These are phyloP conservation scores for Aechmea fasciata DNA, from an alignment of 176 grass and related monocot genomes.

Conservation along the genomic window DNA sequence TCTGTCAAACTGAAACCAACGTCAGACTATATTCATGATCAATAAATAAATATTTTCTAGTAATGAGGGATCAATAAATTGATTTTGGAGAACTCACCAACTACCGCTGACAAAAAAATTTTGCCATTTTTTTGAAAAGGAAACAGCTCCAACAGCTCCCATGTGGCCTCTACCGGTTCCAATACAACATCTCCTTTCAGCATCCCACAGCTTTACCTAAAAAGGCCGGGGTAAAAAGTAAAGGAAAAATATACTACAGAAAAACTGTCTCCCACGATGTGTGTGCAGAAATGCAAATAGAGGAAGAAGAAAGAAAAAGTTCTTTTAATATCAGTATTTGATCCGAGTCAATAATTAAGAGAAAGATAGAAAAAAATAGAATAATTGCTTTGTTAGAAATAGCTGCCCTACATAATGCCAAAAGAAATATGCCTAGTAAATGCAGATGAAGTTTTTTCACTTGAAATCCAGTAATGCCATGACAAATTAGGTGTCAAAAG, in stretches of 20 bases:
- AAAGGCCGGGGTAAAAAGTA: slow-evolving; percentile 7
- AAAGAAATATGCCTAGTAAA: not conserved
- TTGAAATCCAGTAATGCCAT: not conserved
- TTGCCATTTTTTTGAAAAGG: slow-evolving; percentile 82
- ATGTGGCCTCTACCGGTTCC: slow-evolving; percentile 78
- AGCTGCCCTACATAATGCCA: no score
- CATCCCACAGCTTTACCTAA: slow-evolving; percentile 80
- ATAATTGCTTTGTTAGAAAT: no score
- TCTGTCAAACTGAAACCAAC: no score
- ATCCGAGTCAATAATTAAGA: not conserved
- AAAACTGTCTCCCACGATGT: not conserved
- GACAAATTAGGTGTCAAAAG: not conserved
- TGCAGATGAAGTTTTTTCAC: not conserved
- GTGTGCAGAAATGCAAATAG: not conserved
- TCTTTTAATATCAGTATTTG: not conserved
- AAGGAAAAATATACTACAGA: not conserved
- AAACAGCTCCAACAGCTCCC: slow-evolving; percentile 77
- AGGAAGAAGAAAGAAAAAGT: not conserved
- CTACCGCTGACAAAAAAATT: slow-evolving; percentile 88
- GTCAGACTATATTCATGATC: not conserved
- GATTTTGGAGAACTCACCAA: slow-evolving; percentile 45
- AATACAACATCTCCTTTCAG: slow-evolving; percentile 64
- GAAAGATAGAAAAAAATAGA: no score
- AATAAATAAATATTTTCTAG: not conserved
- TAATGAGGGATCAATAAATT: not conserved